Percentiles rank a stretch among this genome's conserved stretches.
Evolutionary conservation across 2,329 filamentous ascomycete genomes (phyloP).

Genomic region (Cladosporium sp.): DNA sequence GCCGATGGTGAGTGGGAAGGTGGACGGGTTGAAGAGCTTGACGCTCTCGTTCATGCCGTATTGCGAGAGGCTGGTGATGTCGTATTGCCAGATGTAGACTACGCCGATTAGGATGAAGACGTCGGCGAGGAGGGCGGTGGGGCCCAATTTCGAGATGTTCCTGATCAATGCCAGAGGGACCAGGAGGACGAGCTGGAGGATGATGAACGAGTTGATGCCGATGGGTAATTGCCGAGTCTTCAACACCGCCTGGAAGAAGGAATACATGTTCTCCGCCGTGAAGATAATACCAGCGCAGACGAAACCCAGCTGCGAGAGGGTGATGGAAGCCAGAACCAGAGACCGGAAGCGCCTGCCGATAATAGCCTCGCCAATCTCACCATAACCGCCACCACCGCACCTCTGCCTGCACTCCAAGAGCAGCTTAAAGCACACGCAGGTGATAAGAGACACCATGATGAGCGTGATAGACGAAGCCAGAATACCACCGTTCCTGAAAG

Average conservation of each 20-base stretch:
- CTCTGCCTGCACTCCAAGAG: constrained; percentile 61
- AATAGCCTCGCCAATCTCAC: constrained; percentile 65
- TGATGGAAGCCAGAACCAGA: constrained; percentile 65
- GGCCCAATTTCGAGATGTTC: constrained; percentile 70
- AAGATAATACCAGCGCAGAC: constrained; percentile 75
- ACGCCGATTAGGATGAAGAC: constrained; percentile 67
- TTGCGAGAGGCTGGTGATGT: constrained; percentile 53
- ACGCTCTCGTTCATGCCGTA: constrained; percentile 58
- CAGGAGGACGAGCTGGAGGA: constrained; percentile 59
- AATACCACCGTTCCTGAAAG: constrained; percentile 72
- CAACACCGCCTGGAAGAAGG: constrained; percentile 61
- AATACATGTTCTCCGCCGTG: constrained; percentile 66
- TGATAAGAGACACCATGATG: constrained; percentile 59
- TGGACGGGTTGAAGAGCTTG: constrained; percentile 63
- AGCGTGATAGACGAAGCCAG: constrained; percentile 68
- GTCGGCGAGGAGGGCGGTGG: constrained; percentile 64
- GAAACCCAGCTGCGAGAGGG: constrained; percentile 71
- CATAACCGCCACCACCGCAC: constrained; percentile 65
- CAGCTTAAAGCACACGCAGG: constrained; percentile 67
- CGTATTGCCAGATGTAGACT: constrained; percentile 68
- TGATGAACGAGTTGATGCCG: constrained; percentile 57
- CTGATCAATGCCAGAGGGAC: constrained; percentile 65
- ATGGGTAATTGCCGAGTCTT: constrained; percentile 43
- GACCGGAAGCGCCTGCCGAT: constrained; percentile 58
- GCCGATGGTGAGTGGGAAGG: constrained; percentile 67